Evolutionary conservation across 129 eudicot species (phyloP), one percentile per base, ranked within the genome.

Genomic region (Saposhnikovia divaricata): DNA sequence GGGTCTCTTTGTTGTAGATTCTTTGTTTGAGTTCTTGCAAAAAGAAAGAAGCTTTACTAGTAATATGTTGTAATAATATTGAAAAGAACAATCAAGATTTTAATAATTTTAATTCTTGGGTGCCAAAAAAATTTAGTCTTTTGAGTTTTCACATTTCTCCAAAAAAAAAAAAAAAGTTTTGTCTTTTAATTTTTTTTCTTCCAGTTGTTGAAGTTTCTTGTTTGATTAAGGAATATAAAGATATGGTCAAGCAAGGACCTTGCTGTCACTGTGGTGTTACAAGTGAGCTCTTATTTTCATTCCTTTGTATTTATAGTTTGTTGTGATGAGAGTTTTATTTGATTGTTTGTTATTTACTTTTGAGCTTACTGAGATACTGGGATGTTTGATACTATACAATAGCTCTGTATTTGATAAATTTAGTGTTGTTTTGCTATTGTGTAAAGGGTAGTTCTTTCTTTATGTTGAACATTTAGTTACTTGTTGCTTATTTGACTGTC

Each of bases 211-310:
- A 78, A 53, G 75, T 86, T 85, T 53, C 16, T 72, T 79, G 55
- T 72, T 79, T 69, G 81, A 78, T 38, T 72, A 59, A 73, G 27
- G 74, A 79, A 46, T 72, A 76, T 81, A 74, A 37, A 80, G 83
- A 83, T 72, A 96, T 96, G 81, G 81, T 74, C 21, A 79, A 79
- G 63, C 98, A 92, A 77, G 99, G 99, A 90, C 99, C 99, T 92
- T 96, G 99, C 95, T 85, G 84, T 90, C 99, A 96, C 97, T 96
- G 99, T 96, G 99, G 99, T 88, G 99, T 96, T 85, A 92, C 99
- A 85, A 96, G 99, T 96, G 99, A 96, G 99, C 15, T 61, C 31
- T 59, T 59, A n/a, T 90, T 89, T 80, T 76, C 28, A 63, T 45
- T 50, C 59, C 16, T 80, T 80, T 65, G 77, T 80, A 61, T 9